Evolutionary conservation across 441 rosid species (phyloP), one percentile per base, ranked within the genome.

Genomic region (Brassica hybrid): DNA sequence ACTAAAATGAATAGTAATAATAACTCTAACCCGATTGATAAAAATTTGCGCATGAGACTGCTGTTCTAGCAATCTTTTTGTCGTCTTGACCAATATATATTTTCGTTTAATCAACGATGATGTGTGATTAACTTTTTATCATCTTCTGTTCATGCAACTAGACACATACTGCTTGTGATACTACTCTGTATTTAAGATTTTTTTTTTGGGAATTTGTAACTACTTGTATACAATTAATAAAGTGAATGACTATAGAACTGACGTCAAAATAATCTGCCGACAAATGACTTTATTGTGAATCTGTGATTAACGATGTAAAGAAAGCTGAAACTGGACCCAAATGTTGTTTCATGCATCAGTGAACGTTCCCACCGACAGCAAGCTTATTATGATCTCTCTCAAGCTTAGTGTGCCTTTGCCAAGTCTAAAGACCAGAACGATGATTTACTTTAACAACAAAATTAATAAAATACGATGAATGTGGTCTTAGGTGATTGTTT

Each of bases 281-380:
- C 82, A 79, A 57, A 57, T 69, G n/a, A 56, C 63, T 64, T 54
- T 74, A 52, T 41, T 61, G 41, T 61, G 48, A 41, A 41, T 4
- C 48, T 11, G 43, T 62, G 71, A 30, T 68, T 61, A 63, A 54
- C 56, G 62, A 69, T 62, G 27, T 41, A 68, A 61, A 61, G 19
- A 38, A 41, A 56, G 36, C 60, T 0, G 13, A 38, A 52, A 52
- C 38, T 68, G 78, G 82, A 52, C 61, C 74, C 71, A 43, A 79
- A 27, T 57, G 82, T 69, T 65, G 62, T 69, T 62, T 78, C 69
- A 61, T 68, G 73, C 69, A 67, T 25, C 43, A 3, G 5, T 73
- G 64, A 54, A 58, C 78, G 16, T 69, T 65, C 56, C 56, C 75
- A 79, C 82, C 79, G 82, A 79, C 82, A 69, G 54, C 9, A 2